Percentiles rank a stretch among this genome's conserved stretches.
Evolutionary conservation across 2,329 filamentous ascomycete genomes (phyloP).

Genomic region (Dactylonectria macrodidyma): DNA sequence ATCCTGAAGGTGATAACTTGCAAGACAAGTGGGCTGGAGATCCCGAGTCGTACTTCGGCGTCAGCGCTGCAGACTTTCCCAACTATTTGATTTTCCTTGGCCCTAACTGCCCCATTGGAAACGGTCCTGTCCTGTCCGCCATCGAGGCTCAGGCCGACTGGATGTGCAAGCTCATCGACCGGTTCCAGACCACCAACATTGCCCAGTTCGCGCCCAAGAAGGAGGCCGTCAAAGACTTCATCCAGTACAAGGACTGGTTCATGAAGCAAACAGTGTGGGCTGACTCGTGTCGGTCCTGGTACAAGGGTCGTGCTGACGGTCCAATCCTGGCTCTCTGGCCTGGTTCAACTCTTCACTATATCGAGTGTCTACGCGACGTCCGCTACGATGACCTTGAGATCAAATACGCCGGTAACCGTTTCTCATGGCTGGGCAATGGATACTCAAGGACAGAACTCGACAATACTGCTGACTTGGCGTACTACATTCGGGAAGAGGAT

Average conservation of each 20-base stretch:
- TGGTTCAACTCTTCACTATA: constrained; percentile 62
- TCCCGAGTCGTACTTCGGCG: constrained; percentile 68
- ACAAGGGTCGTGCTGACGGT: constrained; percentile 61
- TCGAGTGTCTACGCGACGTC: constrained; percentile 62
- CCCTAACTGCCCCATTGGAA: constrained; percentile 57
- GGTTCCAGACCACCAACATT: constrained; percentile 62
- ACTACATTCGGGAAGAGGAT: constrained; percentile 55
- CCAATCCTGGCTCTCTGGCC: constrained; percentile 58
- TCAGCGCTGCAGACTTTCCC: constrained; percentile 65
- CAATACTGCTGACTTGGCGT: constrained; percentile 55
- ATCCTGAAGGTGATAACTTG: constrained; percentile 63
- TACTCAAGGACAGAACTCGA: constrained; percentile 59
- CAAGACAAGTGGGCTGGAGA: constrained; percentile 63
- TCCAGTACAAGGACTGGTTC: constrained; percentile 59
- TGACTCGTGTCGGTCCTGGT: constrained; percentile 61
- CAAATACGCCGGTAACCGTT: constrained; percentile 54
- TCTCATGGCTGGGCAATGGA: constrained; percentile 60
- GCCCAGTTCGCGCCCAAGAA: constrained; percentile 60
- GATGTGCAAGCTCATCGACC: constrained; percentile 64
- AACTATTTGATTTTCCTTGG: constrained; percentile 69
- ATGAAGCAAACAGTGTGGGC: constrained; percentile 60
- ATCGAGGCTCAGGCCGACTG: constrained; percentile 66
- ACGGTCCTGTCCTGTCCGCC: constrained; percentile 56
- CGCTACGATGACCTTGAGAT: constrained; percentile 64
- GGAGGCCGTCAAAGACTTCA: constrained; percentile 65